Evolutionary conservation across 2,329 filamentous ascomycete genomes (phyloP).

Genomic region (Ilyonectria destructans): DNA sequence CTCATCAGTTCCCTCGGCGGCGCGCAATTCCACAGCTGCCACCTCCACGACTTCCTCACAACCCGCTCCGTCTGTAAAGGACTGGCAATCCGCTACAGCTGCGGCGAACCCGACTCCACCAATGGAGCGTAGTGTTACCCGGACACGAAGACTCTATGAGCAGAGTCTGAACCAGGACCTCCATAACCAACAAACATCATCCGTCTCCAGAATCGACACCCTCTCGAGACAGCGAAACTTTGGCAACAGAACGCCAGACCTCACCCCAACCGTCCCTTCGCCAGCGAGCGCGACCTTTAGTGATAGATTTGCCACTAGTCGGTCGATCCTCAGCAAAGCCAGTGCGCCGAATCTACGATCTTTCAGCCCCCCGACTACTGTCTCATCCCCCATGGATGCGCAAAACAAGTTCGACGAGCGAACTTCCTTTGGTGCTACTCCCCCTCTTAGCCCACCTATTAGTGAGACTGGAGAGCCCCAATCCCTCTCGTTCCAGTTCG

Average conservation of each 20-base stretch:
- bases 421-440: constrained; percentile 52
- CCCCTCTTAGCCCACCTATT: constrained; percentile 69
- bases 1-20: constrained; percentile 77
- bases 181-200: constrained; percentile 84
- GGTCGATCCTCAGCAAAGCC: constrained; percentile 66
- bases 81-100: constrained; percentile 61
- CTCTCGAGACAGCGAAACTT: constrained; percentile 76
- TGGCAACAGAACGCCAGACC: constrained; percentile 67
- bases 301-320: constrained; percentile 65
- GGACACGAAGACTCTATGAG: constrained; percentile 85
- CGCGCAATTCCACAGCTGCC: constrained; percentile 87
- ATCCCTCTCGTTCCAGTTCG: constrained; percentile 78
- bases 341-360: constrained; percentile 81
- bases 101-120: constrained; percentile 58
- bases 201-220: constrained; percentile 85
- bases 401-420: constrained; percentile 56
- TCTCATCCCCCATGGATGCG: constrained; percentile 58
- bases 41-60: constrained; percentile 88
- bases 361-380: constrained; percentile 64
- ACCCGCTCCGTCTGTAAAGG: constrained; percentile 66
- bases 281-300: constrained; percentile 61
- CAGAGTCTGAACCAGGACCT: constrained; percentile 85
- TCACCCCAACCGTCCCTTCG: constrained; percentile 62
- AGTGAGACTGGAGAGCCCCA: constrained; percentile 81
- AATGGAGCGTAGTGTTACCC: constrained; percentile 77